A percentile compares a stretch with the other conserved stretches of the same genome.
Conservation (phyloP, 305 asterid genomes). For the Solanum hybrid region DNA sequence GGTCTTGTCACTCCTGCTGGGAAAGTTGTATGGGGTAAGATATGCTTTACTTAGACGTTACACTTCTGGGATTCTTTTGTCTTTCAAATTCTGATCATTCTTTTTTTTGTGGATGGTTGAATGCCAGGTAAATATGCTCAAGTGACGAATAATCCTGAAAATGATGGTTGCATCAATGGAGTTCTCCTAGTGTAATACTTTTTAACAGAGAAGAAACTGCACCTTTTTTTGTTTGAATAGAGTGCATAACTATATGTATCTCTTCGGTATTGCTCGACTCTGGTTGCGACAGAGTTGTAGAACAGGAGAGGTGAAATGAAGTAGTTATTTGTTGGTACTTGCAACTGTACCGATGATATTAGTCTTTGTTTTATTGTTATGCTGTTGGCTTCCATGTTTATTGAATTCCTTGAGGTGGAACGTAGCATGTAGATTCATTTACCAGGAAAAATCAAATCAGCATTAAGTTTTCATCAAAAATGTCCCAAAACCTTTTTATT, state of each 20-base stretch:
- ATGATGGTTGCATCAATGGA: constrained; percentile 90
- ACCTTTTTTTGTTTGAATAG: neutral
- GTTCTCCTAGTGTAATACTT: constrained; percentile 65
- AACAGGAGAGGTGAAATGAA: neutral
- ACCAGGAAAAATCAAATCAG: neutral
- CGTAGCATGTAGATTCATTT: neutral
- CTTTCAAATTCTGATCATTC: neutral
- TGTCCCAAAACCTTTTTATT: neutral
- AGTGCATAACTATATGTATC: neutral
- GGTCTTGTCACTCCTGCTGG: constrained; percentile 99
- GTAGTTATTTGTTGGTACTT: neutral
- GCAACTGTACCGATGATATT: neutral
- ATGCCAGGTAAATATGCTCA: constrained; percentile 91
- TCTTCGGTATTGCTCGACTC: neutral
- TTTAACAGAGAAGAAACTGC: neutral
- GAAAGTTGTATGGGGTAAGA: constrained; percentile 94
- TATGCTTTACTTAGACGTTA: neutral
- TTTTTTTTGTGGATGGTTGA: neutral
- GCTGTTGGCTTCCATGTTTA: neutral
- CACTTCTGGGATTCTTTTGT: neutral
- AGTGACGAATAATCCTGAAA: constrained; percentile 93
- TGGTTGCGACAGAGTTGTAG: neutral
- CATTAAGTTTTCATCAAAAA: neutral
- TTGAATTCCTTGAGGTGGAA: neutral
- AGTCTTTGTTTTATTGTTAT: neutral